These are phyloP conservation scores for Hansenula lynferdii DNA, from an alignment of 1,139 yeast species.

Conservation along the genomic window DNA sequence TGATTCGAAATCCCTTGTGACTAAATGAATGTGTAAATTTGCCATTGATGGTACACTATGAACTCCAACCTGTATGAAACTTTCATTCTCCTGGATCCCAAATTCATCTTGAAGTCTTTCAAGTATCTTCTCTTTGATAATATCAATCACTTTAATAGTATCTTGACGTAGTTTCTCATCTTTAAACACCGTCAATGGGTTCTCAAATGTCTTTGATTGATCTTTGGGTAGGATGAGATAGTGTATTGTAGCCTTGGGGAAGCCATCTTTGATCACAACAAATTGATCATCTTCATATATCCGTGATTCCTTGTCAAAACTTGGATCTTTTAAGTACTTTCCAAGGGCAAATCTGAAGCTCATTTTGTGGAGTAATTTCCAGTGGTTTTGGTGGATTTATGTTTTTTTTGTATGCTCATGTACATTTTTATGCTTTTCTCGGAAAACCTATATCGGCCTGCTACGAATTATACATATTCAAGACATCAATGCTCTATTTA, in stretches of 20 bases:
- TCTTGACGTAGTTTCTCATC: conserved; percentile 34
- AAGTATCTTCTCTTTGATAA: conserved; percentile 11
- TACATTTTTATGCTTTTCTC: too few species aligned
- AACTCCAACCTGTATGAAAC: conserved; percentile 54
- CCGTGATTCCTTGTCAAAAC: conserved; percentile 20
- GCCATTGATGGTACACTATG: conserved; percentile 68
- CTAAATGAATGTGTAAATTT: conserved; percentile 69
- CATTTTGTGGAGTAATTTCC: too few species aligned
- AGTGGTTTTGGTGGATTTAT: not conserved
- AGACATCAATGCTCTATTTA: too few species aligned
- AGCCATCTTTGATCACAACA: conserved; percentile 54
- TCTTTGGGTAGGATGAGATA: conserved; percentile 57
- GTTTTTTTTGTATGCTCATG: too few species aligned
- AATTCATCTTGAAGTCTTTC: conserved; percentile 10
- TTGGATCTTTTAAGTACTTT: conserved; percentile 33
- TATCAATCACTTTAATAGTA: conserved; percentile 37
- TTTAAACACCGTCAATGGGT: conserved; percentile 53
- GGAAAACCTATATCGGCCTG: too few species aligned
- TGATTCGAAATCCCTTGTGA: conserved; percentile 60
- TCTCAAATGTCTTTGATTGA: conserved; percentile 31
- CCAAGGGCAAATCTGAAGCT: conserved; percentile 26
- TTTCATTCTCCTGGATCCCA: conserved; percentile 23
- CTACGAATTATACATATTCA: too few species aligned
- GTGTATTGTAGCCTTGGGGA: conserved; percentile 63
- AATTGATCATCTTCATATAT: conserved; percentile 47